A percentile compares a stretch with the other conserved stretches of the same genome.
Evolutionary conservation across 768 basidiomycete species (phyloP).

Genomic region (Rhodotorula diobovata): DNA sequence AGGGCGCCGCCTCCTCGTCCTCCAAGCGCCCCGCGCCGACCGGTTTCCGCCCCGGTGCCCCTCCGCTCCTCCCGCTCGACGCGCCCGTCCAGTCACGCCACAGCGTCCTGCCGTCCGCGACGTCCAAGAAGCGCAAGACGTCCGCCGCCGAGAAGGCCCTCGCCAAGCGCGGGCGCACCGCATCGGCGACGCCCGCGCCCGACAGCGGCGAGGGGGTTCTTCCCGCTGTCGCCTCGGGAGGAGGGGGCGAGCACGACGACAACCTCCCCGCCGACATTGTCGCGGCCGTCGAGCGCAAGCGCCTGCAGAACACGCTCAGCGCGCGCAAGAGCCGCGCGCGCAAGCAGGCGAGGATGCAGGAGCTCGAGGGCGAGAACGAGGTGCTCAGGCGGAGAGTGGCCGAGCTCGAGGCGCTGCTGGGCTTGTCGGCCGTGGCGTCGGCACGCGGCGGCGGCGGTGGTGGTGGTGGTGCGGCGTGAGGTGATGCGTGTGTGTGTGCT

Average conservation of each 20-base stretch:
- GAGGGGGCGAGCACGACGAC: neutral
- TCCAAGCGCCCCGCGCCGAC: conserved; percentile 6
- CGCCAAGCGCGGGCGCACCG: conserved; percentile 21
- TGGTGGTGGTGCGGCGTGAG: neutral
- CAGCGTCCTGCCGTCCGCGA: conserved; percentile 67
- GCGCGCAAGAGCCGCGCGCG: conserved; percentile 57
- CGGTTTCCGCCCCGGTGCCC: conserved; percentile 19
- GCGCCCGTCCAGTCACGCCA: conserved; percentile 75
- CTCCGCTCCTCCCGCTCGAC: conserved; percentile 56
- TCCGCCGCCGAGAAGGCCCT: conserved; percentile 34
- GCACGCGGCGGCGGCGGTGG: too few relatives aligned
- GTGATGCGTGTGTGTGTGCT: neutral
- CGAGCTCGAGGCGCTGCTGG: conserved; percentile 2
- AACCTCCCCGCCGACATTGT: conserved; percentile 28
- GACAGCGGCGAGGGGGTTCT: neutral
- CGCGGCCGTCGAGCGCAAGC: conserved; percentile 67
- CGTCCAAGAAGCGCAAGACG: conserved; percentile 64
- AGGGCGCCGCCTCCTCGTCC: neutral
- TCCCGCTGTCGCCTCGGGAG: neutral
- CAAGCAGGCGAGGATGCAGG: conserved; percentile 8
- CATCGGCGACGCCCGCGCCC: neutral
- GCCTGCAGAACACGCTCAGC: conserved; percentile 75
- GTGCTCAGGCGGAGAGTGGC: neutral
- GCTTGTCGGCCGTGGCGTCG: neutral
- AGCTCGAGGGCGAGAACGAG: conserved; percentile 8